phyloP scores from a whole-genome alignment of 2,329 filamentous ascomycete species.

The Aureobasidium sp. region DNA sequence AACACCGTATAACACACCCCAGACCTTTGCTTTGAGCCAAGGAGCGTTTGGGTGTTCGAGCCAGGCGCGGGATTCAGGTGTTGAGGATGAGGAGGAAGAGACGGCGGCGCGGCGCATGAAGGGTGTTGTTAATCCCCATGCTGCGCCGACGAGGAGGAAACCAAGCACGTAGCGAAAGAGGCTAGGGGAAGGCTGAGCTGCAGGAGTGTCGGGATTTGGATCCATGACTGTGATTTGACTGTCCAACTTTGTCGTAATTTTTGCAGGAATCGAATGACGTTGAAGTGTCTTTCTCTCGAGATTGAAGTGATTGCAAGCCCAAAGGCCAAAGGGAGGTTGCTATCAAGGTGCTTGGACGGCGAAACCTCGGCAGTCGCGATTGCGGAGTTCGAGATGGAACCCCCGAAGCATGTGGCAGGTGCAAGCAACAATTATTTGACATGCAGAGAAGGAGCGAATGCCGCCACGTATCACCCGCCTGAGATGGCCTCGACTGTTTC shows the following conservation, averaged over 20 bases:
- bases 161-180: background rate
- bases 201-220: constrained; percentile 21
- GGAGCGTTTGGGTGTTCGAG: constrained; percentile 39
- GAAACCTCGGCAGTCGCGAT: background rate
- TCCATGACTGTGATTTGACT: constrained; percentile 19
- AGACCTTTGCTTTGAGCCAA: constrained; percentile 54
- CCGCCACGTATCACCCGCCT: constrained; percentile 4
- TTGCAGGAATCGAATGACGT: too few species aligned
- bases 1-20: constrained; percentile 63
- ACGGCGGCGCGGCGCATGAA: constrained; percentile 85
- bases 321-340: background rate
- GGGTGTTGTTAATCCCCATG: constrained; percentile 63
- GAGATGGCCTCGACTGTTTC: background rate
- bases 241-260: too few species aligned
- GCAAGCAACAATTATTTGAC: background rate
- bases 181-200: constrained; percentile 8
- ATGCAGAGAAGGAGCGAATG: constrained; percentile 4
- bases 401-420: background rate
- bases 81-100: constrained; percentile 37
- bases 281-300: too few species aligned
- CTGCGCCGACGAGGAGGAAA: background rate
- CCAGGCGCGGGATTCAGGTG: constrained; percentile 30
- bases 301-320: too few species aligned
- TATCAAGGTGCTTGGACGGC: background rate
- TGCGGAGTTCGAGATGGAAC: background rate